Percentiles rank a stretch among this genome's conserved stretches.
Evolutionary conservation across 257 asterid genomes (phyloP).

Genomic region (Solanum pinnatisectum): DNA sequence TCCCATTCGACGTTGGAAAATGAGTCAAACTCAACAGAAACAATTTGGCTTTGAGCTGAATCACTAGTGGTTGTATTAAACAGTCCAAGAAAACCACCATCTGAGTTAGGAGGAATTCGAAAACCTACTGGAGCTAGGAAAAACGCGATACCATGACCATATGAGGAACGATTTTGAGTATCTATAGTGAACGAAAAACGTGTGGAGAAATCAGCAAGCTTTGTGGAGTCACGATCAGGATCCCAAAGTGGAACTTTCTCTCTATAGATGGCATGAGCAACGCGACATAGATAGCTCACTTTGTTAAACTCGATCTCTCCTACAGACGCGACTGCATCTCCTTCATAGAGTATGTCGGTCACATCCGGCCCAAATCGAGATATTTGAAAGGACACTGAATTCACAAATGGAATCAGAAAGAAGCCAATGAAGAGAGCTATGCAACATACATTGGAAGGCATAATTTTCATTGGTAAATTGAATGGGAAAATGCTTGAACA

Average conservation of each 20-base stretch:
- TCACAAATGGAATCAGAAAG: background rate
- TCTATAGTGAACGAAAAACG: constrained; percentile 21
- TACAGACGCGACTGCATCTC: constrained; percentile 16
- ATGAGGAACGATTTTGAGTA: background rate
- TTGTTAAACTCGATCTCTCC: constrained; percentile 15
- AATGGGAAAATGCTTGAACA: background rate
- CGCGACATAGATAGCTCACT: background rate
- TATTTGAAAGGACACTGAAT: constrained; percentile 9
- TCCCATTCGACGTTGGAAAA: constrained; percentile 21
- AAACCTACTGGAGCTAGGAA: constrained; percentile 31
- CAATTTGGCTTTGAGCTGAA: constrained; percentile 8
- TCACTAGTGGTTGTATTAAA: constrained; percentile 13
- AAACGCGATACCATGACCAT: constrained; percentile 26
- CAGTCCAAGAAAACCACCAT: constrained; percentile 32
- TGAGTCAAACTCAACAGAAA: constrained; percentile 24
- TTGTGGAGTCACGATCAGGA: background rate
- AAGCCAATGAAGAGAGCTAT: background rate
- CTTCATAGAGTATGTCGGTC: constrained; percentile 7
- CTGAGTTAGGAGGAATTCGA: constrained; percentile 26
- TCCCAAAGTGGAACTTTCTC: constrained; percentile 25
- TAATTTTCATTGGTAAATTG: background rate
- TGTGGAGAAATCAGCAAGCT: constrained; percentile 19
- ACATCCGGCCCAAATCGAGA: constrained; percentile 10
- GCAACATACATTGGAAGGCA: background rate
- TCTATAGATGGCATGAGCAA: constrained; percentile 20